Conservation (phyloP, 805 yeast genomes). For the Wickerhamiella kazuoi region DNA sequence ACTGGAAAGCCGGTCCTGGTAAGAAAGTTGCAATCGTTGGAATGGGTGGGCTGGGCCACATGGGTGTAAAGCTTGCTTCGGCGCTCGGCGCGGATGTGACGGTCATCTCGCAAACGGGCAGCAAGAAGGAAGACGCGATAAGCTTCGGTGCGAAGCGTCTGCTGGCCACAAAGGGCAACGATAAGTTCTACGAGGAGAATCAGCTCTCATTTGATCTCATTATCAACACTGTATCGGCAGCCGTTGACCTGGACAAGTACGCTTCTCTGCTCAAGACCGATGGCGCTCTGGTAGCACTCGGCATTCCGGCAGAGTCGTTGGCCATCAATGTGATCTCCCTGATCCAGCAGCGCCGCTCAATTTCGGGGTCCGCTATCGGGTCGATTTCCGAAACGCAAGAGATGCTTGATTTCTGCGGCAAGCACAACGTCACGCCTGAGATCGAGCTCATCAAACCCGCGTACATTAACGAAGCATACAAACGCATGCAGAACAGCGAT, state of each 20-base stretch:
- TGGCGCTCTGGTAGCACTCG: conserved; percentile 38
- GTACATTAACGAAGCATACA: too few species aligned
- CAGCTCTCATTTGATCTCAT: conserved; percentile 30
- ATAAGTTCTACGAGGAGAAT: background rate
- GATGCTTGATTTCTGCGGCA: too few species aligned
- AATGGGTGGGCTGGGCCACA: conserved; percentile 57
- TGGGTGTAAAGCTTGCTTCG: conserved; percentile 38
- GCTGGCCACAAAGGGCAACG: background rate
- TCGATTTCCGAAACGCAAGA: too few species aligned
- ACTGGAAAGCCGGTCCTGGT: conserved; percentile 31
- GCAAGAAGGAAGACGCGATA: background rate
- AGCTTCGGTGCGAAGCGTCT: background rate
- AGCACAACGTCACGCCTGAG: too few species aligned
- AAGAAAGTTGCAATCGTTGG: too few species aligned
- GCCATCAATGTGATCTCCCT: too few species aligned
- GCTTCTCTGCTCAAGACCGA: conserved; percentile 36
- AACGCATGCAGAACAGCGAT: too few species aligned
- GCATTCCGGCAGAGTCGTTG: too few species aligned
- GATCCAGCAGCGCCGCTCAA: too few species aligned
- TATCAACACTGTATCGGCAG: conserved; percentile 33
- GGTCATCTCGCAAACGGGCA: conserved; percentile 26
- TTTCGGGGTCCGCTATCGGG: too few species aligned
- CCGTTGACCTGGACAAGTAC: conserved; percentile 32
- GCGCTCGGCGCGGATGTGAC: conserved; percentile 47
- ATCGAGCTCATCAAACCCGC: too few species aligned